Percentiles rank a stretch among this genome's conserved stretches.
phyloP scores from a whole-genome alignment of 2,329 filamentous ascomycete species.

The Mollisia scopiformis region DNA sequence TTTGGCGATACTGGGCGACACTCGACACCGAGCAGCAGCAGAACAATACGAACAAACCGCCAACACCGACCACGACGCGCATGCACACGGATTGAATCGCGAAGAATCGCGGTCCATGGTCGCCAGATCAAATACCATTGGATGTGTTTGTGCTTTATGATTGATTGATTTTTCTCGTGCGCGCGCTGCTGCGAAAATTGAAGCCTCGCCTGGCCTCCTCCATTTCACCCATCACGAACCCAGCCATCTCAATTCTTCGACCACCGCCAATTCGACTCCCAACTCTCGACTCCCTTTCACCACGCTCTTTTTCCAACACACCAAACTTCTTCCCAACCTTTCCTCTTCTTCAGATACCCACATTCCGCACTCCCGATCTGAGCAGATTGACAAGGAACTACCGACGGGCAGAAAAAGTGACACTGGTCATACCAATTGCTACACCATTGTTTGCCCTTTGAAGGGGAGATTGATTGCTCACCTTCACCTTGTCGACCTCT shows the following conservation, averaged over 20 bases:
- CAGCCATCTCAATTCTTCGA: conserved; percentile 17
- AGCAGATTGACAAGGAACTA: conserved; percentile 9
- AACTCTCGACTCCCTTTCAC: not conserved
- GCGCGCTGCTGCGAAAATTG: not conserved
- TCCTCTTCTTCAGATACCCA: not conserved
- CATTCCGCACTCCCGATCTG: conserved; percentile 19
- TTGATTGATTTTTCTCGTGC: conserved; percentile 5
- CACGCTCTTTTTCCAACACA: conserved; percentile 8
- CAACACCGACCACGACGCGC: not conserved
- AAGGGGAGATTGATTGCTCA: conserved; percentile 18
- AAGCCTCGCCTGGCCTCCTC: conserved; percentile 11
- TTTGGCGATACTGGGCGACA: conserved; percentile 1
- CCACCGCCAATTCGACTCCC: conserved; percentile 7
- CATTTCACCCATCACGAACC: conserved; percentile 16
- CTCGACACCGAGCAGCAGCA: not conserved
- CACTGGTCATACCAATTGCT: conserved; percentile 16
- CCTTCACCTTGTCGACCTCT: conserved; percentile 35
- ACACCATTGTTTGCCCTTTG: conserved; percentile 12
- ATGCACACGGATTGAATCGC: no score
- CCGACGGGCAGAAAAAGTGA: conserved; percentile 5
- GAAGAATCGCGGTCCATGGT: not conserved
- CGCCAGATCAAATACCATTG: not conserved
- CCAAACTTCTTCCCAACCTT: not conserved
- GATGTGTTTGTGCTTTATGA: not conserved
- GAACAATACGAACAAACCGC: not conserved